Evolutionary conservation across 2,329 filamentous ascomycete genomes (phyloP).

Genomic region (Talaromyces sp.): DNA sequence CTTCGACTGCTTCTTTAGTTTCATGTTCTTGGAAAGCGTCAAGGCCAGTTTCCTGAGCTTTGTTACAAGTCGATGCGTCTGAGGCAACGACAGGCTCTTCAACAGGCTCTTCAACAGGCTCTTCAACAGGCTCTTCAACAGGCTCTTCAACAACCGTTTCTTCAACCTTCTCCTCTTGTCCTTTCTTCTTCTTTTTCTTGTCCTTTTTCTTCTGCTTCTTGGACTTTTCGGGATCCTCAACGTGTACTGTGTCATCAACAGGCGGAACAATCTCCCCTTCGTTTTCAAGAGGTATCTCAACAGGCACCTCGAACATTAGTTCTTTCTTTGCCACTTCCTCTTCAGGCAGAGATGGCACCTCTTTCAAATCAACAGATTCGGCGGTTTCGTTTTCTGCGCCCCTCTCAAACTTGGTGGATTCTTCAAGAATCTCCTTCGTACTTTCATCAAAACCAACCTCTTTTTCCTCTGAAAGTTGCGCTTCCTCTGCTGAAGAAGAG

Average conservation of each 20-base stretch:
- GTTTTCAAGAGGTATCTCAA: constrained; percentile 1
- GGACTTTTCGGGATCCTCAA: constrained; percentile 13
- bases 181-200: constrained; percentile 24
- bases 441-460: constrained; percentile 3
- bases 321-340: constrained; percentile 4
- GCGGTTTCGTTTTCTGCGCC: background rate
- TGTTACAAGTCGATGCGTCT: constrained; percentile 9
- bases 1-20: constrained; percentile 3
- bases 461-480: constrained; percentile 8
- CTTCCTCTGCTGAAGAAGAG: constrained; percentile 5
- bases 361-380: background rate
- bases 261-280: background rate
- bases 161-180: constrained; percentile 11
- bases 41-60: constrained; percentile 14
- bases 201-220: constrained; percentile 28
- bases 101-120: background rate
- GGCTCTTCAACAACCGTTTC: background rate
- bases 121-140: background rate
- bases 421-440: constrained; percentile 6
- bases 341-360: constrained; percentile 3
- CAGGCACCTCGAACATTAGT: constrained; percentile 7
- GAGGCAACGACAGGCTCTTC: constrained; percentile 5
- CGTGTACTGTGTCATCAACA: constrained; percentile 2
- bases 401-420: background rate
- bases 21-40: constrained; percentile 4